A percentile compares a stretch with the other conserved stretches of the same genome.
These are phyloP conservation scores for Colletotrichum sublineola DNA, from an alignment of 2,329 filamentous ascomycete genomes.

Conservation along the genomic window DNA sequence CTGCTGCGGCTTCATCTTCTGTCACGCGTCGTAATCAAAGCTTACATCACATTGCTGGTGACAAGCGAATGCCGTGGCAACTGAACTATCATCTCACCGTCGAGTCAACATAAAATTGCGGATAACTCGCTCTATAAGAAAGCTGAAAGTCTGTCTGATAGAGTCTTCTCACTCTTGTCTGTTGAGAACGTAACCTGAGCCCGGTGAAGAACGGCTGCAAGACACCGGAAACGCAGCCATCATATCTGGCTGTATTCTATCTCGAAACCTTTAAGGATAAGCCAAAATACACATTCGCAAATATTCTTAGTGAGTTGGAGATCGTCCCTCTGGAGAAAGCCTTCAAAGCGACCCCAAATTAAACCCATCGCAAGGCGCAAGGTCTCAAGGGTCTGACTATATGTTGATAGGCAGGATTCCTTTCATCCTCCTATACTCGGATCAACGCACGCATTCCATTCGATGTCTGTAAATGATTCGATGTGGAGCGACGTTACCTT, in stretches of 20 bases:
- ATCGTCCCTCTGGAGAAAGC: not conserved
- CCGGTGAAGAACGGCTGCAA: not conserved
- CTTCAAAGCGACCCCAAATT: not conserved
- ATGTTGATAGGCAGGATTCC: not conserved
- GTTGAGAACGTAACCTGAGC: not conserved
- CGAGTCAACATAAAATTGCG: not conserved
- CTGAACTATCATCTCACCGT: no score
- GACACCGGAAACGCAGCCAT: not conserved
- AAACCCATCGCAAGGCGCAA: not conserved
- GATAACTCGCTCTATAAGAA: no score
- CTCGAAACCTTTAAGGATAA: not conserved
- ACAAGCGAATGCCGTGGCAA: not conserved
- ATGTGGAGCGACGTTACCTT: not conserved
- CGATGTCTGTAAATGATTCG: not conserved
- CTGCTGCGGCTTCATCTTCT: not conserved
- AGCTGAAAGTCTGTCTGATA: no score
- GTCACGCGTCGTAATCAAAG: not conserved
- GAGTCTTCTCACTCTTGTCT: not conserved
- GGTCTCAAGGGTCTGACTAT: not conserved
- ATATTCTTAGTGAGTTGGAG: not conserved
- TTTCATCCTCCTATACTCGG: not conserved
- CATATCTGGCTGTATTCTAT: not conserved
- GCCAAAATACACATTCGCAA: not conserved
- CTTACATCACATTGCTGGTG: not conserved
- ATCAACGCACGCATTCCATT: not conserved